These are phyloP conservation scores for Phytophthora boehmeriae DNA, from an alignment of 352 stramenopile species.

Conservation along the genomic window DNA sequence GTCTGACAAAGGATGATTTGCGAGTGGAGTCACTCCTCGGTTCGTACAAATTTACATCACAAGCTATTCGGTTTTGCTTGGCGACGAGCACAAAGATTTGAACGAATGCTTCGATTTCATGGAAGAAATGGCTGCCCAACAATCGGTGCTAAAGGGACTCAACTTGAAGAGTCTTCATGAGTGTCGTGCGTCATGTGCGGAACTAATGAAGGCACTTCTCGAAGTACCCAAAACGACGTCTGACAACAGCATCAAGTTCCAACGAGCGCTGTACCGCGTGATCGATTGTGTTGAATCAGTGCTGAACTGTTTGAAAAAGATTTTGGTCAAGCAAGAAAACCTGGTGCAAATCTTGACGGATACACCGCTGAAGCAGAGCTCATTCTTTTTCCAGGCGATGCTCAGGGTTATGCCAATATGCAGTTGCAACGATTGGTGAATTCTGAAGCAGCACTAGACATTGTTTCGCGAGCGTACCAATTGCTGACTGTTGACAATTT, in stretches of 20 bases:
- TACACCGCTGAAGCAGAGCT: slow-evolving; percentile 85
- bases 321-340: slow-evolving; percentile 85
- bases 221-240: slow-evolving; percentile 79
- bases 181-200: slow-evolving; percentile 64
- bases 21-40: slow-evolving; percentile 82
- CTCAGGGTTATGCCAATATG: slow-evolving; percentile 82
- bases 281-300: slow-evolving; percentile 87
- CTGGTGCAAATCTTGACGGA: slow-evolving; percentile 87
- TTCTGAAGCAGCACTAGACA: slow-evolving; percentile 81
- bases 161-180: slow-evolving; percentile 84
- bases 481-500: slow-evolving; percentile 91
- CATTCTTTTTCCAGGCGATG: slow-evolving; percentile 87
- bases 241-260: slow-evolving; percentile 89
- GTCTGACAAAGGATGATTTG: slow-evolving; percentile 85
- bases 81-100: slow-evolving; percentile 84
- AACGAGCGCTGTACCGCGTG: slow-evolving; percentile 81
- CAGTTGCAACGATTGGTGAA: slow-evolving; percentile 85
- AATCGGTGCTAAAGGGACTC: slow-evolving; percentile 80
- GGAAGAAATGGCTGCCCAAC: slow-evolving; percentile 78
- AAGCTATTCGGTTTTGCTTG: slow-evolving; percentile 81
- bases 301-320: slow-evolving; percentile 85
- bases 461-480: slow-evolving; percentile 86
- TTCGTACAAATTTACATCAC: slow-evolving; percentile 89
- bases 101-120: slow-evolving; percentile 89
- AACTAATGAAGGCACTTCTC: slow-evolving; percentile 87